Evolutionary conservation across 306 rosid species (phyloP).

Genomic region (Oemleria cerasiformis): DNA sequence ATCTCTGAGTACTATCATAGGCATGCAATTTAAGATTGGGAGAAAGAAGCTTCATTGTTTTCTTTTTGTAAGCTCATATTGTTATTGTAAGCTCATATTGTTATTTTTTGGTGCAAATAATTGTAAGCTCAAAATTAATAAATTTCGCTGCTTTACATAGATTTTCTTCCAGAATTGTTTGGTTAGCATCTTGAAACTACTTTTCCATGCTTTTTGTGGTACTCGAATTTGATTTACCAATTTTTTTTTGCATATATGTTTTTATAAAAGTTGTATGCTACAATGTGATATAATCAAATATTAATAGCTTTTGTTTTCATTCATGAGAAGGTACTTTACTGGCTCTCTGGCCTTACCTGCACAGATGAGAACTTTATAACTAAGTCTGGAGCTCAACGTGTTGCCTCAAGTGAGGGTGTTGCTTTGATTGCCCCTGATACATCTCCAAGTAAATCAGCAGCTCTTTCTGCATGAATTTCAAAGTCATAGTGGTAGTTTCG

Average conservation of each 20-base stretch:
- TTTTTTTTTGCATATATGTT: not conserved
- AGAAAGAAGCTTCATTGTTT: not conserved
- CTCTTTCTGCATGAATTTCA: not conserved
- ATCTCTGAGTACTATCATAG: not conserved
- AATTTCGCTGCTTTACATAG: not conserved
- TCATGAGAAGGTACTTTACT: slow-evolving; percentile 63
- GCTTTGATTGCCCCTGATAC: slow-evolving; percentile 84
- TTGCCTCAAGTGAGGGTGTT: slow-evolving; percentile 66
- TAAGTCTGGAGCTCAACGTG: slow-evolving; percentile 84
- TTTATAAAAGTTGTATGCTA: not conserved
- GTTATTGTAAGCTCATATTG: too few relatives aligned
- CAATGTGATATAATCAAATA: slow-evolving; percentile 2
- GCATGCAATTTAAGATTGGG: not conserved
- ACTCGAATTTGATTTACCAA: not conserved
- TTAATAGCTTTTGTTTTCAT: too few relatives aligned
- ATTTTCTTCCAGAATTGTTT: not conserved
- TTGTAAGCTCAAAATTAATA: not conserved
- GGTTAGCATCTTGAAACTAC: not conserved
- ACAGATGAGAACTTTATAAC: slow-evolving; percentile 76
- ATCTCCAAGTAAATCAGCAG: slow-evolving; percentile 67
- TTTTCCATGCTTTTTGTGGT: not conserved
- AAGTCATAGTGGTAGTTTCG: not conserved
- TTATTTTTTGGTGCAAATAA: not conserved
- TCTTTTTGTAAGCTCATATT: not conserved
- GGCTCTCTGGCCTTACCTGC: slow-evolving; percentile 91